phyloP scores from a whole-genome alignment of 495 filamentous ascomycete species.

The Aspergillus bertholletiae region DNA sequence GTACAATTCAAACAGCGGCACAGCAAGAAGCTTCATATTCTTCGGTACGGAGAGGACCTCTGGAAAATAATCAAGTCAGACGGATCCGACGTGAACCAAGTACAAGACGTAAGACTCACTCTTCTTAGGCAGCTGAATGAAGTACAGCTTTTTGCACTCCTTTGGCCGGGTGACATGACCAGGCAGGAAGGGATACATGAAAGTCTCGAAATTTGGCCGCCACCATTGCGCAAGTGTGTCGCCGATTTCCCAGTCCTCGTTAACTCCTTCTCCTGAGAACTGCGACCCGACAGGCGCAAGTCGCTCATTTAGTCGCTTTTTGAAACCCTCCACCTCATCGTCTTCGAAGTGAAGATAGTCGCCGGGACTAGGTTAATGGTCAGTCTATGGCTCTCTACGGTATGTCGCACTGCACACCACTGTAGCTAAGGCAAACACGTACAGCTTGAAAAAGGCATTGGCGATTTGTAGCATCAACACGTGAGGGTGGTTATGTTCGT shows the following conservation, averaged over 20 bases:
- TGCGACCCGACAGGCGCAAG: constrained; percentile 87
- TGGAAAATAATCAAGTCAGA: constrained; percentile 27
- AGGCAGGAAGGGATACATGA: constrained; percentile 98
- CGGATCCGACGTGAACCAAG: too few species aligned
- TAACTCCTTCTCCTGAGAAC: constrained; percentile 81
- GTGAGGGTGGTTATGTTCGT: constrained; percentile 98
- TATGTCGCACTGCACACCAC: too few species aligned
- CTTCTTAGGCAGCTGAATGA: constrained; percentile 87
- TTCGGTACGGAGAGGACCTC: constrained; percentile 97
- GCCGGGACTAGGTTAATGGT: constrained; percentile 59
- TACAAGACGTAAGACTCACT: constrained; percentile 57
- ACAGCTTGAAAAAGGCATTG: constrained; percentile 98
- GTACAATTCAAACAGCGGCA: constrained; percentile 95
- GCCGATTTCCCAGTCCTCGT: constrained; percentile 87
- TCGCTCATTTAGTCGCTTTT: constrained; percentile 83
- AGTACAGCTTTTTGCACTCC: constrained; percentile 99
- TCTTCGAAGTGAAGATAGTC: constrained; percentile 91
- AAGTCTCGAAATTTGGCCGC: constrained; percentile 98
- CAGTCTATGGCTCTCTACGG: background rate
- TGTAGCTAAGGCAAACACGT: constrained; percentile 18
- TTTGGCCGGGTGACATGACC: constrained; percentile 94
- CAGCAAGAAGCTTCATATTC: constrained; percentile 98
- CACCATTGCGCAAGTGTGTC: constrained; percentile 98
- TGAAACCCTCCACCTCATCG: constrained; percentile 91
- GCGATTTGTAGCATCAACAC: constrained; percentile 98